Percentiles rank a stretch among this genome's conserved stretches.
Conservation (phyloP, 352 stramenopile genomes). For the Hyaloperonospora brassicae region DNA sequence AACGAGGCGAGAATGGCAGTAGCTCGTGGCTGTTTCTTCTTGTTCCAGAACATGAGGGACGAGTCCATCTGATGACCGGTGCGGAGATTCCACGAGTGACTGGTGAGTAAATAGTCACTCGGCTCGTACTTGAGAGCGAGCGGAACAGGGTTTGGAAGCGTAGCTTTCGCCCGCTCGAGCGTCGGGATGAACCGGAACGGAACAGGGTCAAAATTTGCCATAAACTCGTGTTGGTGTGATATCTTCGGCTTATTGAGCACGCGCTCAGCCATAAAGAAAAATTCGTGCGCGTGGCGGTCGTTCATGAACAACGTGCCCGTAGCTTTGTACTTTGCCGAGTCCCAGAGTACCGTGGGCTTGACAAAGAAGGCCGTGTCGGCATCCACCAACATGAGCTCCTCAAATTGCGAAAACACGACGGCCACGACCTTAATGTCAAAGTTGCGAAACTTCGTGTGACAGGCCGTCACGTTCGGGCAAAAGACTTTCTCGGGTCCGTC, state of each 20-base stretch:
- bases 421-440: constrained; percentile 54
- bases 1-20: constrained; percentile 37
- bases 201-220: constrained; percentile 24
- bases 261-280: constrained; percentile 25
- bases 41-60: constrained; percentile 41
- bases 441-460: constrained; percentile 34
- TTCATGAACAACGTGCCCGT: constrained; percentile 56
- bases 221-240: constrained; percentile 23
- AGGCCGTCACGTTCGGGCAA: constrained; percentile 30
- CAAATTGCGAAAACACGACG: constrained; percentile 46
- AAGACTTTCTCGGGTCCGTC: constrained; percentile 37
- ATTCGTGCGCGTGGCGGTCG: constrained; percentile 38
- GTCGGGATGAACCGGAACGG: constrained; percentile 17
- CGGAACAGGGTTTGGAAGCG: constrained; percentile 7
- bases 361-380: constrained; percentile 53
- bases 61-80: constrained; percentile 37
- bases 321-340: constrained; percentile 33
- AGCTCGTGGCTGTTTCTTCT: constrained; percentile 25
- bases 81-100: constrained; percentile 31
- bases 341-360: constrained; percentile 41
- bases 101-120: constrained; percentile 23
- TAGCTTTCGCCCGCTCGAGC: constrained; percentile 16
- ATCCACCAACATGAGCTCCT: constrained; percentile 57
- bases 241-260: constrained; percentile 14
- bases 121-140: constrained; percentile 21